Conservation (phyloP, 345 rosid species). For the Raphanus sativus region DNA sequence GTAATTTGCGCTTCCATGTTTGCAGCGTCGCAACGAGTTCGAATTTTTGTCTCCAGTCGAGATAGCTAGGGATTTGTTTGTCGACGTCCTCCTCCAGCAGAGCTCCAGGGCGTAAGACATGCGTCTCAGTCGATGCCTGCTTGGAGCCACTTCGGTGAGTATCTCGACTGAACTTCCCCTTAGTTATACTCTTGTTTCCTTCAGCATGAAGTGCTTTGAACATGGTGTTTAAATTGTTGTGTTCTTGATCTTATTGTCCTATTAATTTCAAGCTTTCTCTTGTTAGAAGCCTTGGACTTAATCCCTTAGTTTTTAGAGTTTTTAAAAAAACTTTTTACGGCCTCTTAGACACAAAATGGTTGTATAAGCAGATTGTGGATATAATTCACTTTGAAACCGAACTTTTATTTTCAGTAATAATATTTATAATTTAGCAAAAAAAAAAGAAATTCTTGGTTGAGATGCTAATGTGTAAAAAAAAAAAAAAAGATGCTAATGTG, state of each 20-base stretch:
- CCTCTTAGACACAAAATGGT: neutral
- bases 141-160: neutral
- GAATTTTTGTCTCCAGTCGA: too few species aligned
- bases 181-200: neutral
- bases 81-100: too few species aligned
- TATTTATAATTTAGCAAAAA: neutral
- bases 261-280: neutral
- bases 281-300: neutral
- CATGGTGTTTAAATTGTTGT: neutral
- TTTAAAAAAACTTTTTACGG: neutral
- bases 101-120: too few species aligned
- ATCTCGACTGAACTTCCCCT: neutral
- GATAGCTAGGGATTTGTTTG: too few species aligned
- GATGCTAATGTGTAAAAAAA: too few species aligned
- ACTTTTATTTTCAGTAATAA: neutral
- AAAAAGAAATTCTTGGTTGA: neutral
- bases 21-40: too few species aligned
- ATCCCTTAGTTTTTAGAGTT: neutral
- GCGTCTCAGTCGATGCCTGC: too few species aligned
- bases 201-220: neutral
- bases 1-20: too few species aligned
- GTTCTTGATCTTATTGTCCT: neutral
- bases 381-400: neutral
- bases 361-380: neutral
- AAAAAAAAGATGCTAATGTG: neutral